phyloP scores from a whole-genome alignment of 2,329 filamentous ascomycete genomes.

The Onygenales sp. region DNA sequence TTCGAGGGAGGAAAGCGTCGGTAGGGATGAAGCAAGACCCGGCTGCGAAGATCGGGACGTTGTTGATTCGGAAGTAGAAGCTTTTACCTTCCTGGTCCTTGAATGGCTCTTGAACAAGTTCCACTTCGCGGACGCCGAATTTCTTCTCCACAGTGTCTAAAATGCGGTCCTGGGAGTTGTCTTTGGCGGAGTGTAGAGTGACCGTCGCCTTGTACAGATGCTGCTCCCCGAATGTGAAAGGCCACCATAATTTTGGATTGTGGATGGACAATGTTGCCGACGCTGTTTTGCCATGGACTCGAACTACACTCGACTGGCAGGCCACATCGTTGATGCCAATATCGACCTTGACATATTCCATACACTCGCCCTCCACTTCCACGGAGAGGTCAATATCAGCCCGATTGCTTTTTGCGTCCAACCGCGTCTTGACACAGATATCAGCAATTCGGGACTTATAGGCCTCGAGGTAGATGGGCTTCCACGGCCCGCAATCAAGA shows the following conservation, averaged over 20 bases:
- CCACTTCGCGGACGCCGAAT: constrained; percentile 40
- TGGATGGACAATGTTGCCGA: constrained; percentile 16
- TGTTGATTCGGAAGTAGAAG: constrained; percentile 50
- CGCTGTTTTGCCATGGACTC: constrained; percentile 18
- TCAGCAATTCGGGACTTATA: constrained; percentile 47
- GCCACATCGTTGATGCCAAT: constrained; percentile 18
- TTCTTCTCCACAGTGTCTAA: constrained; percentile 30
- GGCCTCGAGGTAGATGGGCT: constrained; percentile 49
- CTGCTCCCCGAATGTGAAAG: constrained; percentile 41
- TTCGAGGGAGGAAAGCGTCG: constrained; percentile 43
- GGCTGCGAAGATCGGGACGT: constrained; percentile 46
- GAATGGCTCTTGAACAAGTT: constrained; percentile 19
- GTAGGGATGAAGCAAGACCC: constrained; percentile 51
- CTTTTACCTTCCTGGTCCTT: constrained; percentile 40
- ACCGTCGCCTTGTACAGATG: constrained; percentile 38
- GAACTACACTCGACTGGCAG: constrained; percentile 27
- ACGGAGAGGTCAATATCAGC: constrained; percentile 3
- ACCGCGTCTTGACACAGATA: constrained; percentile 28
- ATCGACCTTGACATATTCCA: no score
- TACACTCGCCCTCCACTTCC: constrained; percentile 11
- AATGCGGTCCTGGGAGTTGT: constrained; percentile 13
- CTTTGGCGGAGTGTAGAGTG: no score
- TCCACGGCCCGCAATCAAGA: constrained; percentile 51
- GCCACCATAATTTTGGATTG: constrained; percentile 41
- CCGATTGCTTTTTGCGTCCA: constrained; percentile 16